These are phyloP conservation scores for Verticillium klebahnii DNA, from an alignment of 2,329 filamentous ascomycete species.

Conservation along the genomic window DNA sequence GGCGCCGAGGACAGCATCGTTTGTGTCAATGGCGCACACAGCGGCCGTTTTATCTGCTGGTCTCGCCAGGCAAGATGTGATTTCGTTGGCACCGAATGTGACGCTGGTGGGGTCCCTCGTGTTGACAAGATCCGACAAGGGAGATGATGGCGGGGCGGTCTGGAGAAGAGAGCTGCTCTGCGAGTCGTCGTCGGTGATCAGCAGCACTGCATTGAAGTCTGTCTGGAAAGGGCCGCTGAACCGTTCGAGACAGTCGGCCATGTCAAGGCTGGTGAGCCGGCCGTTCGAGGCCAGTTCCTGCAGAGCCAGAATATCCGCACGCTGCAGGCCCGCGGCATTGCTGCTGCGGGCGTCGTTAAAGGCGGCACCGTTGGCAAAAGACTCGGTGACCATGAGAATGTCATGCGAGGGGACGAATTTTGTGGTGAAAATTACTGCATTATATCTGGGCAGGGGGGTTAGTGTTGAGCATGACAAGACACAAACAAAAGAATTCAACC, in stretches of 20 bases:
- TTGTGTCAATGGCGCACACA: conserved; percentile 37
- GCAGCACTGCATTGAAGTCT: conserved; percentile 26
- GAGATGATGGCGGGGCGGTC: conserved; percentile 21
- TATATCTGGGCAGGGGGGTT: conserved; percentile 34
- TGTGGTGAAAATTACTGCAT: conserved; percentile 43
- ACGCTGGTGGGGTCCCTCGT: conserved; percentile 36
- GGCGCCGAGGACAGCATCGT: conserved; percentile 36
- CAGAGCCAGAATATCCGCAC: conserved; percentile 27
- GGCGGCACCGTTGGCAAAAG: conserved; percentile 29
- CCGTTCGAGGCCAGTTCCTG: conserved; percentile 24
- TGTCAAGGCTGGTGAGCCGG: conserved; percentile 24
- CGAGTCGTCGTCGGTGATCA: conserved; percentile 23
- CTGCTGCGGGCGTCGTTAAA: conserved; percentile 28
- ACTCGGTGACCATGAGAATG: conserved; percentile 27
- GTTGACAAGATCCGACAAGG: conserved; percentile 24
- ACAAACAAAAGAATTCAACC: conserved; percentile 13
- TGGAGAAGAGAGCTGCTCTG: conserved; percentile 26
- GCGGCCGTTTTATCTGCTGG: conserved; percentile 8
- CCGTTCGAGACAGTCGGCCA: conserved; percentile 22
- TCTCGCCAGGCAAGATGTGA: conserved; percentile 28
- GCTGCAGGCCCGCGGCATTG: conserved; percentile 28
- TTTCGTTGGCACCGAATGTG: conserved; percentile 30
- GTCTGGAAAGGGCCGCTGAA: conserved; percentile 26
- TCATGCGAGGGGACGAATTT: conserved; percentile 26
- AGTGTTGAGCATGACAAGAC: background rate